Evolutionary conservation across 2,329 filamentous ascomycete species (phyloP), one percentile per base, ranked within the genome.

Genomic region (Fusarium duplospermum): DNA sequence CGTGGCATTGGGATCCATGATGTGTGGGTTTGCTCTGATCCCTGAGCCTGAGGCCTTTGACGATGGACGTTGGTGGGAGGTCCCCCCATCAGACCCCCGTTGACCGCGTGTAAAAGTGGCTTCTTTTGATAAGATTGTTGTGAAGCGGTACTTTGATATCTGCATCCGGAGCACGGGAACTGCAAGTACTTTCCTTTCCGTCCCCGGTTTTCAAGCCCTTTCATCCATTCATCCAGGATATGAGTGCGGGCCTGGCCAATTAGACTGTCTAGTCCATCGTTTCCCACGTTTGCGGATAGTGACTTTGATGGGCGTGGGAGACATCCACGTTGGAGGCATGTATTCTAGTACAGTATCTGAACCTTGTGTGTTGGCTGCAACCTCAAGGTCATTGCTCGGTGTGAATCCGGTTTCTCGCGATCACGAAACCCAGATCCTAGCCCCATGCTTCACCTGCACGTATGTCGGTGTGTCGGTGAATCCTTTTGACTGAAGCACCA

Each of bases 391-490:
- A 35, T 50, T 64, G 42, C 62, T 67, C 70, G 66, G 71, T 57
- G 52, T 62, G 64, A 70, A 65, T 71, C 75, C 75, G 75, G 71
- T 71, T 71, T 75, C 68, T 77, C 56, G 58, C 71, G 67, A 69
- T 74, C 63, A 56, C 50, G 58, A 52, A 65, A 42, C 60, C 69
- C 66, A 67, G 62, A 63, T 35, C 61, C 54, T 66, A 56, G 61
- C 56, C 22, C 33, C n/a, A 38, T 59, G 45, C 42, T 35, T 45
- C 38, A 70, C 45, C 20, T 24, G 36, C 24, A 27, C 18, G 35
- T 22, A 22, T 20, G 24, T 57, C 68, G 69, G 72, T 74, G 69
- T 74, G 59, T 70, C 72, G 72, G 69, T 72, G 69, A 72, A 69
- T 50, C 47, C 24, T 59, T 42, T 59, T 22, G 36, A n/a, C 33